Base-by-base conservation (phyloP, 176 grass and related monocot species). In the Pontederia crassipes region DNA sequence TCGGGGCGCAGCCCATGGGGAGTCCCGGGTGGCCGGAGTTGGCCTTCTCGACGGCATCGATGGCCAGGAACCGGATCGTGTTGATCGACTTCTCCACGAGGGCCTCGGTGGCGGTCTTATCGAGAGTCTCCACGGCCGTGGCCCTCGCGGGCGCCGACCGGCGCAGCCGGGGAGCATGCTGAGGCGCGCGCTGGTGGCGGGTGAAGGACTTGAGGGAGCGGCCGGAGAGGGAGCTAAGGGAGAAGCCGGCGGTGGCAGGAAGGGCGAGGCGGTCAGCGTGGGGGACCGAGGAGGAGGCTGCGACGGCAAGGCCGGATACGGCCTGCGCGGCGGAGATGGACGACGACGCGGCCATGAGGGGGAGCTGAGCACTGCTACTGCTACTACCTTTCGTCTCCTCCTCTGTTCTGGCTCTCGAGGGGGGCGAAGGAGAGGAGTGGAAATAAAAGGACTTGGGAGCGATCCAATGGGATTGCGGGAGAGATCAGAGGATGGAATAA, bases 31-130 rank as follows among this genome's bases (percentile, higher is more conserved):
- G 88, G 0, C 93, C 94, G 0, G 88, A 93, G 29, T 89, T 89
- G 17, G 94, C 94, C 84, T 92, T 92, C 82, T 98, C 94, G 52
- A 98, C 88, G 48, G 88, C 94, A 49, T 98, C 94, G 71, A 98
- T 86, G 64, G 94, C 62, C 12, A 98, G 68, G 68, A 98, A 98
- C 18, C 94, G 81, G 70, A 98, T 98, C 79, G 94, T 85, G 87
- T 98, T 98, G 59, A 98, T 84, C 54, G 93, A 98, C 78, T 92
- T 98, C 8, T 90, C 87, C 48, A 90, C 82, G 59, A 86, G 68
- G 56, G 73, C 65, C 13, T 67, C 82, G 0, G 87, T 57, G 54
- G 82, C 75, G 13, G 59, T 62, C 47, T 65, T 69, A 72, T 88
- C 67, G 54, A 83, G 52, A n/a, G 82, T 64, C 79, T 85, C 82